Evolutionary conservation across 306 rosid genomes (phyloP).

Genomic region (Dalbergia cultrata): DNA sequence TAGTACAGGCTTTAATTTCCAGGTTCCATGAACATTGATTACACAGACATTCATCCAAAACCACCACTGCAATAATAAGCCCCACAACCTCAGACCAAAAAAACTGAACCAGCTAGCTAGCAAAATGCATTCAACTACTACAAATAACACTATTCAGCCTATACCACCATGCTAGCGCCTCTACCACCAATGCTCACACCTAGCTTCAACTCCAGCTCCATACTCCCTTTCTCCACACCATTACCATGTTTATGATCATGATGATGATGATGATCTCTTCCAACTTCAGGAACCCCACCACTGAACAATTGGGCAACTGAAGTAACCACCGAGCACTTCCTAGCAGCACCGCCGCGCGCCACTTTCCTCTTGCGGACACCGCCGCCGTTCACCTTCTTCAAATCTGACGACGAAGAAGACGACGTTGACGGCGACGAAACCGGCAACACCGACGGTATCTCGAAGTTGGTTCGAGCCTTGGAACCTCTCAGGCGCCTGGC

Average conservation of each 20-base stretch:
- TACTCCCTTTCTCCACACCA: background rate
- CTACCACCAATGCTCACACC: slow-evolving; percentile 37
- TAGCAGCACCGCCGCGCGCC: background rate
- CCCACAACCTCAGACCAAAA: background rate
- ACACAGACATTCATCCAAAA: background rate
- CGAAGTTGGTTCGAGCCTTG: slow-evolving; percentile 82
- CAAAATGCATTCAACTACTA: background rate
- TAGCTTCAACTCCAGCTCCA: slow-evolving; percentile 62
- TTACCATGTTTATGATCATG: background rate
- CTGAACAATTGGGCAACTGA: slow-evolving; percentile 67
- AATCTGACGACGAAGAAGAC: slow-evolving; percentile 24
- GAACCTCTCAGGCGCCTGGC: slow-evolving; percentile 87
- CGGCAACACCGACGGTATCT: slow-evolving; percentile 70
- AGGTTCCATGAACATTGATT: background rate
- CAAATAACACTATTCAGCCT: background rate
- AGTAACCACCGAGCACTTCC: slow-evolving; percentile 66
- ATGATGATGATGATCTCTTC: background rate
- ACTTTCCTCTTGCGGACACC: slow-evolving; percentile 1
- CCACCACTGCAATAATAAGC: background rate
- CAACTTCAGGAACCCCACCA: slow-evolving; percentile 14
- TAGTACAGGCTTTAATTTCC: too few species aligned
- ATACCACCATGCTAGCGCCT: slow-evolving; percentile 18
- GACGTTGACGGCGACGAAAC: slow-evolving; percentile 42
- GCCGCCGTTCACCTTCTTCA: background rate
- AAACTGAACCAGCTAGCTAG: background rate